Percentiles rank a stretch among this genome's conserved stretches.
These are phyloP conservation scores for Clavispora asparagi DNA, from an alignment of 805 yeast species.

Conservation along the genomic window DNA sequence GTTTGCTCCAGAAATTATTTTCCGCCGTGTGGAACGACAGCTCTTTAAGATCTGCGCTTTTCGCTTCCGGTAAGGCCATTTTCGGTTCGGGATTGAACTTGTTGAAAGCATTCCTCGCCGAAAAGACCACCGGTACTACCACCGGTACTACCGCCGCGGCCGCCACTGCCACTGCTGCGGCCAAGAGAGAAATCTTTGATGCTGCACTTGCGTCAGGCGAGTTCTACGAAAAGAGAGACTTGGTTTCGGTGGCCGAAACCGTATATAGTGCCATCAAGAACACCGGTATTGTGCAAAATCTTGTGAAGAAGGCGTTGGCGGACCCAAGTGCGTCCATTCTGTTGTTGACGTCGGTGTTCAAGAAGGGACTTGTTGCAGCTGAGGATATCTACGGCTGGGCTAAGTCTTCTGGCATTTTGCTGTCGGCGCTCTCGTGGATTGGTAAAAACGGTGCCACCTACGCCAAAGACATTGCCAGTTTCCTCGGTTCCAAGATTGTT, in stretches of 20 bases:
- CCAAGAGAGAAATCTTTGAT: constrained; percentile 13
- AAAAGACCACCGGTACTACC: constrained; percentile 6
- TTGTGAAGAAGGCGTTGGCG: constrained; percentile 30
- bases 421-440: constrained; percentile 21
- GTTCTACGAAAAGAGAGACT: constrained; percentile 33
- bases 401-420: constrained; percentile 31
- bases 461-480: constrained; percentile 19
- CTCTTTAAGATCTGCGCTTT: constrained; percentile 29
- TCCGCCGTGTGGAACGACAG: constrained; percentile 25
- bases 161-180: constrained; percentile 12
- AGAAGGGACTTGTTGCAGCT: constrained; percentile 27
- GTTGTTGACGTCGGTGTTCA: constrained; percentile 29
- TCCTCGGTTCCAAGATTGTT: constrained; percentile 23
- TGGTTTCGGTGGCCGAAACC: constrained; percentile 21
- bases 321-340: constrained; percentile 31
- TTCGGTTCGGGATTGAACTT: constrained; percentile 29
- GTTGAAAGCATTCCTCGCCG: constrained; percentile 16
- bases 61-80: constrained; percentile 28
- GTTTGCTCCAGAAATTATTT: constrained; percentile 31
- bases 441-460: constrained; percentile 23
- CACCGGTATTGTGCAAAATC: constrained; percentile 29
- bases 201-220: constrained; percentile 17
- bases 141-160: constrained; percentile 16
- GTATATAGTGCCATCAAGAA: constrained; percentile 26
- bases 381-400: constrained; percentile 36